Percentiles rank a stretch among this genome's conserved stretches.
phyloP scores from a whole-genome alignment of 495 filamentous ascomycete genomes.

The Penicillium roqueforti region DNA sequence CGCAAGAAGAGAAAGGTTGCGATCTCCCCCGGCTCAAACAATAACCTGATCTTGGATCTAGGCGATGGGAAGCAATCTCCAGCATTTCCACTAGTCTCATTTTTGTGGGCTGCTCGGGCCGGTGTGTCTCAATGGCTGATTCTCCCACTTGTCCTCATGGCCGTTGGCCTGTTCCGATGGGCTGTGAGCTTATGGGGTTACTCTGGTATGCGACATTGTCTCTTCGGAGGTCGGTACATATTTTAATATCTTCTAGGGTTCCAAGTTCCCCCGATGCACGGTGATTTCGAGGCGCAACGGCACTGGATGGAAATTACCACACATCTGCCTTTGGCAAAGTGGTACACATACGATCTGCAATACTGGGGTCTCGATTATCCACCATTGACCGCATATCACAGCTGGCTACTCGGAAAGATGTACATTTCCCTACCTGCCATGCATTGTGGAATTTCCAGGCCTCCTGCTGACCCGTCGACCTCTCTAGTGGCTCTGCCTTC shows the following conservation, averaged over 20 bases:
- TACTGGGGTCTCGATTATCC: constrained; percentile 99
- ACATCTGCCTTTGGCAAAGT: constrained; percentile 82
- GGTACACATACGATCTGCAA: constrained; percentile 94
- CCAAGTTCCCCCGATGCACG: constrained; percentile 81
- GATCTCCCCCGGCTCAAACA: constrained; percentile 47
- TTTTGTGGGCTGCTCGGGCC: constrained; percentile 85
- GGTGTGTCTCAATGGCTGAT: constrained; percentile 89
- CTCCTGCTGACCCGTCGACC: neutral
- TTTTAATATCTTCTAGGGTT: constrained; percentile 54
- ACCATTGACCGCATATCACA: constrained; percentile 95
- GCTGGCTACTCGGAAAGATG: constrained; percentile 88
- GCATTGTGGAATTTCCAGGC: constrained; percentile 6
- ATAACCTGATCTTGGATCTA: constrained; percentile 44
- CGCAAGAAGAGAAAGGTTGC: constrained; percentile 55
- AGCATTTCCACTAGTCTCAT: constrained; percentile 82
- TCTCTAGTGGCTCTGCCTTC: constrained; percentile 63
- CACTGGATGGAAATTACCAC: constrained; percentile 99
- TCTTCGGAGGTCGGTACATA: neutral
- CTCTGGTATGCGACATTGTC: constrained; percentile 58
- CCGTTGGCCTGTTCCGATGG: constrained; percentile 89
- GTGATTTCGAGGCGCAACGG: constrained; percentile 94
- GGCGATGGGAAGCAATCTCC: constrained; percentile 41
- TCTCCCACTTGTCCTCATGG: constrained; percentile 82
- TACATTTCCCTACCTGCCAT: constrained; percentile 25
- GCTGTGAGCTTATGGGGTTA: constrained; percentile 89